Evolutionary conservation across 805 yeast genomes (phyloP), one percentile per base, ranked within the genome.

Genomic region (Komagataella ulmi): DNA sequence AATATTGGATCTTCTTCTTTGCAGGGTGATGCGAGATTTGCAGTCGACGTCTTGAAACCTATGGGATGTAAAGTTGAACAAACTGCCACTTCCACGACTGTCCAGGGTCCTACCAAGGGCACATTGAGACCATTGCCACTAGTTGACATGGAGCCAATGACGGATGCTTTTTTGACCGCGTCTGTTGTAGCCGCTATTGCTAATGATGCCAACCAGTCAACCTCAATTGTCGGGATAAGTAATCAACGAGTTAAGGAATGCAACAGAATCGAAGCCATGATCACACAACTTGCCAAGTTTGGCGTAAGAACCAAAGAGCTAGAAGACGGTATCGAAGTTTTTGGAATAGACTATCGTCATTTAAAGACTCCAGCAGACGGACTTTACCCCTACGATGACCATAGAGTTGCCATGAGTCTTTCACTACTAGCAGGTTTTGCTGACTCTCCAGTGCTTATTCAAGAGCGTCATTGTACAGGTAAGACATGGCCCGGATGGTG

Each of bases 401-500:
- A 93, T 66, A 80, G 99, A 62, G 97, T 93, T 24, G 99, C 99
- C 7, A 93, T 93, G 99, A 86, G 96, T 53, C 85, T 93, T 67
- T 87, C 96, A 3, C 72, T 93, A 54, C 70, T 93, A 51, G 91
- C 97, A 3, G 88, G 95, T 43, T 72, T 87, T 59, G 63, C 67
- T 47, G 59, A 61, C 1, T 72, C 71, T 3, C 81, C 86, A 1
- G 91, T 85, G 1, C 71, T 81, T 56, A 80, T 93, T 54, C 80
- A 83, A 57, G 97, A 91, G 62, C 81, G 97, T 68, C 79, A 85
- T 23, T 88, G 97, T 64, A 95, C 97, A 1, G 95, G 91, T 53
- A 93, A 93, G 71, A 93, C 99, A 0, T 93, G 99, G 99, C 99
- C 99, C 18, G 98, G 97, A 44, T 93, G 99, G 99, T 93, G 99